These are phyloP conservation scores for Hypoxylon sp. DNA, from an alignment of 2,329 filamentous ascomycete genomes.

Conservation along the genomic window DNA sequence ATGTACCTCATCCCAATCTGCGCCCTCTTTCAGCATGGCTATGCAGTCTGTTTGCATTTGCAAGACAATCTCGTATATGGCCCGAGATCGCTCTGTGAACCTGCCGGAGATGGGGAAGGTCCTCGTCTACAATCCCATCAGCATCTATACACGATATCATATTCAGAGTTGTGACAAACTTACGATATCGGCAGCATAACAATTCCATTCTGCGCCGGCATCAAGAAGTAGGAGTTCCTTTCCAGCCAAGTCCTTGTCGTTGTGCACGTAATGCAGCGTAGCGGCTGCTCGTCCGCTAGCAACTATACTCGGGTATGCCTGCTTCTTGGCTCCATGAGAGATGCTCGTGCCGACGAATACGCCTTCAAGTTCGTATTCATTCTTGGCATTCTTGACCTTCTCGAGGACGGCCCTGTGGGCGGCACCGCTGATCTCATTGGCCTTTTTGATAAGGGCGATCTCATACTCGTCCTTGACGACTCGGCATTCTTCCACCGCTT, in stretches of 20 bases:
- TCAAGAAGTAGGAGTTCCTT: slow-evolving; percentile 86
- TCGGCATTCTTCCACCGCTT: slow-evolving; percentile 72
- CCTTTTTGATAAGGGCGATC: slow-evolving; percentile 74
- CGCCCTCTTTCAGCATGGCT: slow-evolving; percentile 73
- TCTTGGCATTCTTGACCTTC: slow-evolving; percentile 68
- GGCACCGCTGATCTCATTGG: slow-evolving; percentile 72
- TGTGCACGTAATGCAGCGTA: slow-evolving; percentile 87
- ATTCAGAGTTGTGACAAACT: slow-evolving; percentile 35
- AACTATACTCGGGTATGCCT: slow-evolving; percentile 88
- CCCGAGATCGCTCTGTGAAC: slow-evolving; percentile 73
- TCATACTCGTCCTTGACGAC: slow-evolving; percentile 80
- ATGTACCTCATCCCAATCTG: slow-evolving; percentile 84
- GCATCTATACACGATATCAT: not conserved
- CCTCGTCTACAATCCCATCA: slow-evolving; percentile 66
- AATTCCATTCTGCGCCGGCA: slow-evolving; percentile 78
- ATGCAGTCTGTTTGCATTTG: slow-evolving; percentile 87
- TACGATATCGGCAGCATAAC: slow-evolving; percentile 74
- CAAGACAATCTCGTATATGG: slow-evolving; percentile 84
- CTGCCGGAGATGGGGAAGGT: slow-evolving; percentile 82
- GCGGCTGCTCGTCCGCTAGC: slow-evolving; percentile 82
- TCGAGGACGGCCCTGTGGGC: slow-evolving; percentile 71
- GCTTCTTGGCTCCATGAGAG: slow-evolving; percentile 76
- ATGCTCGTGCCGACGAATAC: slow-evolving; percentile 81
- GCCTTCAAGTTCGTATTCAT: slow-evolving; percentile 85
- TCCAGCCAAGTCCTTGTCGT: slow-evolving; percentile 71